Percentiles rank a stretch among this genome's conserved stretches.
These are phyloP conservation scores for Hypoxylon sp. DNA, from an alignment of 2,329 filamentous ascomycete genomes.

Conservation along the genomic window DNA sequence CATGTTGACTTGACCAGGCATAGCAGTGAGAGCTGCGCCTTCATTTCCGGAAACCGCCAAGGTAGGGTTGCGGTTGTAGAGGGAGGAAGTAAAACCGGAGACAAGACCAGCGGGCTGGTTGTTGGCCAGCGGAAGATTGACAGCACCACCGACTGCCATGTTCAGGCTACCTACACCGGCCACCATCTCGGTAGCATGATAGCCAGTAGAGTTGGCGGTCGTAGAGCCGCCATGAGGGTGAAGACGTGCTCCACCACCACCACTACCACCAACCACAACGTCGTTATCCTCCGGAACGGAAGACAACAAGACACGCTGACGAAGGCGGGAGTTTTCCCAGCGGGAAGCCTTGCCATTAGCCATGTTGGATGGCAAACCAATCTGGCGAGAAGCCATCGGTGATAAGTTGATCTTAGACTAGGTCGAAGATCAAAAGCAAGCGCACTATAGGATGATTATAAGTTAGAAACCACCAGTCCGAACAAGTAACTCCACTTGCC, in stretches of 20 bases:
- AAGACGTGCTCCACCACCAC: not conserved
- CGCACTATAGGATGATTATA: not conserved
- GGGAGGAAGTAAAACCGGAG: not conserved
- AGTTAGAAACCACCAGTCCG: not conserved
- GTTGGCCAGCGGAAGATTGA: not conserved
- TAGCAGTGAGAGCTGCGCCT: not conserved
- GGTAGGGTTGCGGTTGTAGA: not conserved
- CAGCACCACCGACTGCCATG: not conserved
- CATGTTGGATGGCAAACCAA: not conserved
- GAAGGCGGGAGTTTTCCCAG: slow-evolving; percentile 10
- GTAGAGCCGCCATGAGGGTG: not conserved
- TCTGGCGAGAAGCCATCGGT: not conserved
- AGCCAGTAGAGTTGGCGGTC: not conserved
- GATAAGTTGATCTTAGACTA: not conserved
- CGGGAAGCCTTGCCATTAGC: not conserved
- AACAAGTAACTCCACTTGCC: not conserved
- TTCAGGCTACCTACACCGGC: not conserved
- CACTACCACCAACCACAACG: not conserved
- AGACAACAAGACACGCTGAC: not conserved
- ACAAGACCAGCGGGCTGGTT: not conserved
- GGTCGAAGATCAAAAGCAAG: not conserved
- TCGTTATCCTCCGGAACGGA: not conserved
- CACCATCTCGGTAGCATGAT: not conserved
- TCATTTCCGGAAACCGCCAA: not conserved
- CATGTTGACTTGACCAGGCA: not conserved